A percentile compares a stretch with the other conserved stretches of the same genome.
Conservation (phyloP, 139 green algal species). For the Pedinophyceae sp. region DNA sequence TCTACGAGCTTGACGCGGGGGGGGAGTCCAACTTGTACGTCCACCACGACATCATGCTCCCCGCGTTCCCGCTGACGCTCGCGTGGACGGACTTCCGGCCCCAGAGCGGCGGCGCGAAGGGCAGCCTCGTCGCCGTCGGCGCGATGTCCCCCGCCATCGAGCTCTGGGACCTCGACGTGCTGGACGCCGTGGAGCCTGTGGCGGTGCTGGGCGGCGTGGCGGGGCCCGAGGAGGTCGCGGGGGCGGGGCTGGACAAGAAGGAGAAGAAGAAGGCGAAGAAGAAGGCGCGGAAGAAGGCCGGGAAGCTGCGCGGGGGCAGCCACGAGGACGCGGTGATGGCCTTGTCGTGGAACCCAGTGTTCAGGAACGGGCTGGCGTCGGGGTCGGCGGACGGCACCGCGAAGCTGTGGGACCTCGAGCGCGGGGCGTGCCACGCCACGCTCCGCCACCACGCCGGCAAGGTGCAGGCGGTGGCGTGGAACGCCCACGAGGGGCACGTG, state of each 20-base stretch:
- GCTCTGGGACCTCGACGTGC: constrained; percentile 85
- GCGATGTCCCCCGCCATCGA: constrained; percentile 89
- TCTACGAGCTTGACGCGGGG: constrained; percentile 8
- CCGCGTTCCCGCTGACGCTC: constrained; percentile 77
- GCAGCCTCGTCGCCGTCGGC: constrained; percentile 73
- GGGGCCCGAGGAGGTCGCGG: constrained; percentile 7
- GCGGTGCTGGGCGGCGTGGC: constrained; percentile 51
- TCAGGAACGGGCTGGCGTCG: constrained; percentile 80
- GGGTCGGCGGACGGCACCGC: constrained; percentile 64
- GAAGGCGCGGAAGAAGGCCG: not conserved
- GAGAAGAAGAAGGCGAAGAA: constrained; percentile 19
- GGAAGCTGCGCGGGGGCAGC: constrained; percentile 49
- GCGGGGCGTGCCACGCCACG: constrained; percentile 42
- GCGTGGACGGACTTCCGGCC: constrained; percentile 73
- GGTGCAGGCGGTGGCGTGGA: constrained; percentile 90
- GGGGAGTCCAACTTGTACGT: constrained; percentile 73
- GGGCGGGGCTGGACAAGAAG: constrained; percentile 6
- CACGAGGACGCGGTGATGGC: constrained; percentile 78
- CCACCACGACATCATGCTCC: constrained; percentile 90
- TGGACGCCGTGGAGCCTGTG: constrained; percentile 73
- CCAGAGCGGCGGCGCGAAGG: not conserved
- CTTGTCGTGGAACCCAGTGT: constrained; percentile 74
- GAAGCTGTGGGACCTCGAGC: constrained; percentile 38
- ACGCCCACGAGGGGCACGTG: constrained; percentile 61
- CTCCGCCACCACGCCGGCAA: constrained; percentile 79